phyloP scores from a whole-genome alignment of 352 stramenopile species.

The Pilasporangium apinafurcum region DNA sequence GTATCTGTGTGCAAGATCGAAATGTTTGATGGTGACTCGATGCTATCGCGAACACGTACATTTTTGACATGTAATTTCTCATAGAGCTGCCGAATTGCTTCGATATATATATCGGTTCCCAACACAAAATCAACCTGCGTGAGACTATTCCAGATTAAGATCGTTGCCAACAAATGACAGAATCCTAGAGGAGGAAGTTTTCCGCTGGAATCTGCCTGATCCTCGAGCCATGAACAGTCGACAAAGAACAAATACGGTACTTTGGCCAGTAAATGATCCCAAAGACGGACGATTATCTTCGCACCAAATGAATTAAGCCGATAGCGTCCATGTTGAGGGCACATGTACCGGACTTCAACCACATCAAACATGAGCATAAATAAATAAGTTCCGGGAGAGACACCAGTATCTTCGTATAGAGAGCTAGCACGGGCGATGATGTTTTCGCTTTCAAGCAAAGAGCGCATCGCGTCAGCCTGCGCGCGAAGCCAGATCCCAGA shows the following conservation, averaged over 20 bases:
- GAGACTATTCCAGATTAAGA: conserved; percentile 40
- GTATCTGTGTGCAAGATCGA: background rate
- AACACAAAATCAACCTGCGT: conserved; percentile 17
- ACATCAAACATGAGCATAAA: conserved; percentile 52
- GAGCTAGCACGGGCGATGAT: conserved; percentile 7
- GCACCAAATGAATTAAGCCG: conserved; percentile 38
- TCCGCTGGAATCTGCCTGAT: conserved; percentile 23
- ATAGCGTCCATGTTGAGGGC: conserved; percentile 22
- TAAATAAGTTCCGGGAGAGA: conserved; percentile 38
- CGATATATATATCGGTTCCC: conserved; percentile 17
- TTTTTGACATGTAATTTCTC: conserved; percentile 13
- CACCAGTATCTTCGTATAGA: conserved; percentile 12
- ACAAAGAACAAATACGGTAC: conserved; percentile 49
- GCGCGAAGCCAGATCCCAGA: conserved; percentile 1
- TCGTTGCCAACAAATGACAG: conserved; percentile 37
- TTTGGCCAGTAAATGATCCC: conserved; percentile 35
- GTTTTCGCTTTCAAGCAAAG: too few species aligned
- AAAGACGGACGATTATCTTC: conserved; percentile 30
- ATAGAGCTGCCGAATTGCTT: conserved; percentile 16
- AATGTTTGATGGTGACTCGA: background rate
- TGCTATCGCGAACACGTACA: background rate
- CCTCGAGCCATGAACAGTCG: conserved; percentile 67
- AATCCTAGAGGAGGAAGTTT: conserved; percentile 36
- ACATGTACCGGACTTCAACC: conserved; percentile 8
- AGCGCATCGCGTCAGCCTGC: conserved; percentile 23